A percentile compares a stretch with the other conserved stretches of the same genome.
These are phyloP conservation scores for Papiliotrema laurentii DNA, from an alignment of 1,284 basidiomycete genomes.

Conservation along the genomic window DNA sequence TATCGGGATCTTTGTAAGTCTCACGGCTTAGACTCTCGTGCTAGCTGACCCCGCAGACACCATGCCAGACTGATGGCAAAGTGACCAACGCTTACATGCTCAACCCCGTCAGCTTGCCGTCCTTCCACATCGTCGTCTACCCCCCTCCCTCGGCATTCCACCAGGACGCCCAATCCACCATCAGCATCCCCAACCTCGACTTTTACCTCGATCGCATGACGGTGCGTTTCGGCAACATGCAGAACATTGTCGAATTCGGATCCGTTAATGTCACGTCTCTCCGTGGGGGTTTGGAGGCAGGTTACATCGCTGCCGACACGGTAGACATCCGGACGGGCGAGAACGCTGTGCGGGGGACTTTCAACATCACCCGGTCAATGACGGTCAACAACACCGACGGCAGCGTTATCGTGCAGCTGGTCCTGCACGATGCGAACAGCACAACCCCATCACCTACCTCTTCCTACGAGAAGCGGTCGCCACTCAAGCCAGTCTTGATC, in stretches of 20 bases:
- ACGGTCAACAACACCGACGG: conserved; percentile 41
- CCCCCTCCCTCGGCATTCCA: conserved; percentile 29
- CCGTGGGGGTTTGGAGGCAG: conserved; percentile 34
- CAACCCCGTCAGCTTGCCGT: conserved; percentile 29
- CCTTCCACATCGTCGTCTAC: conserved; percentile 36
- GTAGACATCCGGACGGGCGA: conserved; percentile 28
- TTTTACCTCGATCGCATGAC: conserved; percentile 38
- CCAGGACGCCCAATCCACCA: conserved; percentile 2
- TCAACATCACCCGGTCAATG: conserved; percentile 40
- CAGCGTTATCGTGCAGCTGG: conserved; percentile 36
- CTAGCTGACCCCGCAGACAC: conserved; percentile 20
- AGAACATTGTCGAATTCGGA: conserved; percentile 30
- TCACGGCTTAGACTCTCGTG: neutral
- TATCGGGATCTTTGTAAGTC: conserved; percentile 44
- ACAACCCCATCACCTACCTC: conserved; percentile 9
- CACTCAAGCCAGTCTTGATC: neutral
- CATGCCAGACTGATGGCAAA: conserved; percentile 35
- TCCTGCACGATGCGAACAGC: conserved; percentile 29
- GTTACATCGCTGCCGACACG: conserved; percentile 28
- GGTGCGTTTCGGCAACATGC: conserved; percentile 36
- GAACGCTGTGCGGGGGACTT: conserved; percentile 38
- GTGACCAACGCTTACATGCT: conserved; percentile 26
- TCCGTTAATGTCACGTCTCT: conserved; percentile 19
- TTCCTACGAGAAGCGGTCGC: conserved; percentile 2
- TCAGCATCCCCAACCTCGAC: conserved; percentile 21